Conservation (phyloP, 768 basidiomycete genomes). For the Leucocoprinus leucothites region DNA sequence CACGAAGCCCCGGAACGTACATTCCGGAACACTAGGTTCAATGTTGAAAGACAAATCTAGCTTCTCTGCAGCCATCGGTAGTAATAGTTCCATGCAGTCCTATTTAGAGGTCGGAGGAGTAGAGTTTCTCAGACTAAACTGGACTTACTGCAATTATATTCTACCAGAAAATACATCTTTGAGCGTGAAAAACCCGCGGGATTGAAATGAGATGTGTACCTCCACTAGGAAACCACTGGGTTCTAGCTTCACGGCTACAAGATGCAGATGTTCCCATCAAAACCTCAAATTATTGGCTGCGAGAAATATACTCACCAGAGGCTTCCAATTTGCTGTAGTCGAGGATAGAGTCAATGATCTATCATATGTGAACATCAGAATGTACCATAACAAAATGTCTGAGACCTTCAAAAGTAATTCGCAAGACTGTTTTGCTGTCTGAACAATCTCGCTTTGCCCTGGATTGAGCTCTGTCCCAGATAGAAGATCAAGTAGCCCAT, state of each 20-base stretch:
- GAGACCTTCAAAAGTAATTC: constrained; percentile 66
- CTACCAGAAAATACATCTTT: constrained; percentile 21
- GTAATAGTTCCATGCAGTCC: constrained; percentile 76
- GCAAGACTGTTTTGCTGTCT: constrained; percentile 78
- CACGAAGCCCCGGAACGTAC: constrained; percentile 29
- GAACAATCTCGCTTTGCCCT: constrained; percentile 73
- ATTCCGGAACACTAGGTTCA: constrained; percentile 60
- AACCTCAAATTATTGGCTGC: too few relatives aligned
- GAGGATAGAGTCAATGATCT: constrained; percentile 79
- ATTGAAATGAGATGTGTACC: constrained; percentile 25
- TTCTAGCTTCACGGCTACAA: constrained; percentile 64
- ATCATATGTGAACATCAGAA: constrained; percentile 8
- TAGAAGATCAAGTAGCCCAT: constrained; percentile 71
- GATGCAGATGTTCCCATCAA: not conserved
- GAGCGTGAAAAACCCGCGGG: not conserved
- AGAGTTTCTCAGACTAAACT: not conserved
- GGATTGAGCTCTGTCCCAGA: constrained; percentile 67
- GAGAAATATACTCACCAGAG: constrained; percentile 56
- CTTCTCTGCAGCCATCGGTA: constrained; percentile 74
- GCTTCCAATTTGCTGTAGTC: constrained; percentile 82
- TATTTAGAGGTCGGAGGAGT: constrained; percentile 21
- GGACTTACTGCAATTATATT: constrained; percentile 61
- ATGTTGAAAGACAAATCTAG: constrained; percentile 74
- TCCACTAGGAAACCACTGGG: constrained; percentile 65
- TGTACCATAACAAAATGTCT: not conserved